Base-by-base conservation (phyloP, 2,329 filamentous ascomycete species). In the Claviceps maximensis region DNA sequence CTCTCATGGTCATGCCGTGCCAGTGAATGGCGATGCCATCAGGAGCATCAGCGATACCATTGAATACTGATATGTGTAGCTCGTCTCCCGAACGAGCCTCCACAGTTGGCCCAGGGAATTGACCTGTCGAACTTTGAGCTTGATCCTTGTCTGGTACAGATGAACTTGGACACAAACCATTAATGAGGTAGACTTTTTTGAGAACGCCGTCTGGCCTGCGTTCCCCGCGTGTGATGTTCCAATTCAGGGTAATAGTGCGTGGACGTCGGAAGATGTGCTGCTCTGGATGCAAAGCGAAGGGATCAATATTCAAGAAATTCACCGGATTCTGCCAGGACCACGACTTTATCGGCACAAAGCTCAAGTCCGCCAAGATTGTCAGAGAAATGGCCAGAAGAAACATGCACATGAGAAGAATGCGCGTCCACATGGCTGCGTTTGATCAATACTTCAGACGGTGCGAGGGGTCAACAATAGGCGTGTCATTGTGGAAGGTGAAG, bases 1-100 rank as follows among this genome's bases (percentile, higher is more conserved):
- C 77, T 57, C 76, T 78, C 65, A 85, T 82, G 59, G 78, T 79
- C 57, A 87, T 71, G 19, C 84, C 84, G 61, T 87, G 84, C 69
- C 82, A 87, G 60, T 87, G 84, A 13, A 87, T 70, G 46, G 75
- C 75, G 2, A 83, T 80, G 12, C 57, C 57, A 0, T 42, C 51
- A 4, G 55, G 42, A 13, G 36, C 27, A 31, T 42, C n/a, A 13
- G 57, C 27, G 59, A 73, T 65, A 9, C 57, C 57, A 59, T 74
- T 74, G 49, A 64, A 61, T 3, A 75, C 70, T 2, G 59, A 59
- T 10, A 75, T 65, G 2, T 67, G 61, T 33, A 75, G 57, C 23
- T 65, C 67, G 57, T 75, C 73, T 12, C 72, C 73, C 2, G 62
- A 63, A 54, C 69, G 69, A 7, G 69, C 73, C 59, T 74, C 71